Conservation (phyloP, 306 rosid genomes). For the Pyrus bretschneideri region DNA sequence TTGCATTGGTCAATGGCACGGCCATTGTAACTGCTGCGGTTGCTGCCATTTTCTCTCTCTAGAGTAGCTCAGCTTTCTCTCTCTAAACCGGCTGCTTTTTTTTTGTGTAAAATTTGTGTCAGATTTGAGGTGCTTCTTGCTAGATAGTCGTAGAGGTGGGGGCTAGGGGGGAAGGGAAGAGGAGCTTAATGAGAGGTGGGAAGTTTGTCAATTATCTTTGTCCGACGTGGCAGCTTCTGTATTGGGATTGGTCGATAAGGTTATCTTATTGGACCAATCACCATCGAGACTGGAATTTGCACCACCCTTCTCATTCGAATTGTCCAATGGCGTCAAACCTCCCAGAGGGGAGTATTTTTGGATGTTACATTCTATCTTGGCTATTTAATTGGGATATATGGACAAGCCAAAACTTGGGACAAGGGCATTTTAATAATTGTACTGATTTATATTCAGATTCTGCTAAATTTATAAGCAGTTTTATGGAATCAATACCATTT, state of each 20-base stretch:
- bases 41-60: slow-evolving; percentile 48
- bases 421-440: too few relatives aligned
- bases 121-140: neutral
- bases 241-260: slow-evolving; percentile 47
- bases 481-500: too few relatives aligned
- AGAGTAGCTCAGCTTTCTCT: neutral
- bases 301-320: neutral
- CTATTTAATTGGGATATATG: too few relatives aligned
- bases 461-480: too few relatives aligned
- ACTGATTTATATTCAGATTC: too few relatives aligned
- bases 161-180: too few relatives aligned
- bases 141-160: slow-evolving; percentile 20
- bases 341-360: too few relatives aligned
- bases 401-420: too few relatives aligned
- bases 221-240: slow-evolving; percentile 72
- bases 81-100: slow-evolving; percentile 3
- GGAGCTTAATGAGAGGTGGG: slow-evolving; percentile 38
- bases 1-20: slow-evolving; percentile 43
- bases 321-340: neutral
- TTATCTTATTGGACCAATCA: slow-evolving; percentile 57
- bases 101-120: slow-evolving; percentile 6
- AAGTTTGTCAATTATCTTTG: slow-evolving; percentile 25
- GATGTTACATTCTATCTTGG: neutral
- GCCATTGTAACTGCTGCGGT: slow-evolving; percentile 74
- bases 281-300: slow-evolving; percentile 4